A percentile compares a stretch with the other conserved stretches of the same genome.
phyloP scores from a whole-genome alignment of 2,329 filamentous ascomycete genomes.

The Zasmidium angulare region DNA sequence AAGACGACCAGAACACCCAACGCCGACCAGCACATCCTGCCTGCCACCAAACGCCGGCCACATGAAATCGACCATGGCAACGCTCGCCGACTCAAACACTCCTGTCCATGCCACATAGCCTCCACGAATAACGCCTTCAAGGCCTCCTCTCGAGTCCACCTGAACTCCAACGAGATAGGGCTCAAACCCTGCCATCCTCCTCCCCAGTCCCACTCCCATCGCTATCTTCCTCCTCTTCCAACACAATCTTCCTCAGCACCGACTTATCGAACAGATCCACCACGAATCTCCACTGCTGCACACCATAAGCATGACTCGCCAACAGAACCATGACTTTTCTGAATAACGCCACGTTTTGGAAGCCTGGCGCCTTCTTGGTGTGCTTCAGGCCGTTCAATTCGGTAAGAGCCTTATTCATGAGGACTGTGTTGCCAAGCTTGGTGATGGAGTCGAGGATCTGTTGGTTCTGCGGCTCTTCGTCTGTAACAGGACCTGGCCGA shows the following conservation, averaged over 20 bases:
- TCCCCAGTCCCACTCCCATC: slow-evolving; percentile 33
- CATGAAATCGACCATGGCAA: too few relatives aligned
- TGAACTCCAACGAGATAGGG: not conserved
- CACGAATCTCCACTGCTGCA: slow-evolving; percentile 84
- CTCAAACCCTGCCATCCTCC: not conserved
- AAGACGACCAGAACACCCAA: too few relatives aligned
- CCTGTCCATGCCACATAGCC: too few relatives aligned
- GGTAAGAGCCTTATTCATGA: slow-evolving; percentile 80
- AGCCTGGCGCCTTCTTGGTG: slow-evolving; percentile 68
- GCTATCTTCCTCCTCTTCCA: slow-evolving; percentile 59
- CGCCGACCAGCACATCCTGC: too few relatives aligned
- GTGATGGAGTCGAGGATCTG: slow-evolving; percentile 82
- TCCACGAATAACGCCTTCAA: too few relatives aligned
- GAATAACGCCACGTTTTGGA: slow-evolving; percentile 76
- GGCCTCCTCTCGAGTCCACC: not conserved
- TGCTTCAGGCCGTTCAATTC: slow-evolving; percentile 63
- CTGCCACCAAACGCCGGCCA: too few relatives aligned
- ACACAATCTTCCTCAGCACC: slow-evolving; percentile 79
- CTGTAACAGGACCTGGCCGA: slow-evolving; percentile 19
- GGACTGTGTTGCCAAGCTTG: slow-evolving; percentile 88
- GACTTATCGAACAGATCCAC: slow-evolving; percentile 92
- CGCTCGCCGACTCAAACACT: too few relatives aligned
- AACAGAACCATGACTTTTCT: slow-evolving; percentile 80
- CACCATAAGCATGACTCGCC: slow-evolving; percentile 83
- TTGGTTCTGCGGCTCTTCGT: slow-evolving; percentile 60